A percentile compares a stretch with the other conserved stretches of the same genome.
These are phyloP conservation scores for Pichia sp. DNA, from an alignment of 1,139 yeast genomes.

Conservation along the genomic window DNA sequence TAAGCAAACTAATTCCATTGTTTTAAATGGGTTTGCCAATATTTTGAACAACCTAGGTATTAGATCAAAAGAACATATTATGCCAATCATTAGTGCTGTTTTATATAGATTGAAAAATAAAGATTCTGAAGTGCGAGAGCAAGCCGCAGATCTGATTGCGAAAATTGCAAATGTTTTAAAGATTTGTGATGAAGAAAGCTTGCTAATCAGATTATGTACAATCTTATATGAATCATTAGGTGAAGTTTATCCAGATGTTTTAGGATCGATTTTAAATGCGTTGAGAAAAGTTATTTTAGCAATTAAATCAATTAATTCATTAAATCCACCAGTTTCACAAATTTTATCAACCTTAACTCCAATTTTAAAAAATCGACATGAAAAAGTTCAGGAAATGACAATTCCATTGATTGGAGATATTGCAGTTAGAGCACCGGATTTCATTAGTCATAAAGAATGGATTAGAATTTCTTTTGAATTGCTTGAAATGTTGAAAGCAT, in stretches of 20 bases:
- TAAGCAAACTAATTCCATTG: slow-evolving; percentile 39
- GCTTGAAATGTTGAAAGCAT: slow-evolving; percentile 81
- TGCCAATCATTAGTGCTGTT: slow-evolving; percentile 68
- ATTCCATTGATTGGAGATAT: slow-evolving; percentile 77
- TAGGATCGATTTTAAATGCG: slow-evolving; percentile 79
- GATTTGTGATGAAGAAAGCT: slow-evolving; percentile 56
- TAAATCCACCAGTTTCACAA: slow-evolving; percentile 78
- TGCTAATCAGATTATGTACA: slow-evolving; percentile 63
- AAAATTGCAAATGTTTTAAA: slow-evolving; percentile 63
- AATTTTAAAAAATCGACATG: slow-evolving; percentile 82
- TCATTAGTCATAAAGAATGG: slow-evolving; percentile 93
- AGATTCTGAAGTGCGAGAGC: slow-evolving; percentile 69
- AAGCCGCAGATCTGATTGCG: slow-evolving; percentile 74
- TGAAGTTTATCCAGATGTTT: slow-evolving; percentile 90
- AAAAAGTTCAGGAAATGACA: slow-evolving; percentile 83
- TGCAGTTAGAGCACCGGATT: slow-evolving; percentile 79
- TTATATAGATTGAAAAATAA: slow-evolving; percentile 72
- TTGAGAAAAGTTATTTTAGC: slow-evolving; percentile 46
- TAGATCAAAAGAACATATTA: slow-evolving; percentile 67
- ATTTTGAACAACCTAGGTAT: slow-evolving; percentile 63
- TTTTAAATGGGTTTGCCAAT: slow-evolving; percentile 61
- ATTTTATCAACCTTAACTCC: slow-evolving; percentile 87
- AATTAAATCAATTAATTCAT: slow-evolving; percentile 44
- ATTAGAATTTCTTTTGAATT: slow-evolving; percentile 93
- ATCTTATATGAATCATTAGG: slow-evolving; percentile 89